Conservation (phyloP, 2,329 filamentous ascomycete genomes). For the Ceratocystis smalleyi region DNA sequence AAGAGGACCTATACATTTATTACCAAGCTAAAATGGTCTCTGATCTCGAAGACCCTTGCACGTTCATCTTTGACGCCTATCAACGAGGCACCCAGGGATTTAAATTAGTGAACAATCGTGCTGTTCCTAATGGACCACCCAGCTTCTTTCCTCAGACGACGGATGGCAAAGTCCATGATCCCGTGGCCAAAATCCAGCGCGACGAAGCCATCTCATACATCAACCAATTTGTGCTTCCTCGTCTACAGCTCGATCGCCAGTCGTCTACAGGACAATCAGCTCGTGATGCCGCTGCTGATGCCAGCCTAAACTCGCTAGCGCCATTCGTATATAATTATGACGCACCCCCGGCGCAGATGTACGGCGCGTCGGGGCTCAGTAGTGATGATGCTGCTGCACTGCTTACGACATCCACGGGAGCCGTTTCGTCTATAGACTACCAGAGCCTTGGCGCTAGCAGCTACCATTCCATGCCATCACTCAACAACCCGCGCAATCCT, state of each 20-base stretch:
- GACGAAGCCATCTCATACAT: slow-evolving; percentile 53
- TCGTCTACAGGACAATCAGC: neutral
- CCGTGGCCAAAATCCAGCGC: slow-evolving; percentile 48
- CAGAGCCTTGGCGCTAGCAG: slow-evolving; percentile 1
- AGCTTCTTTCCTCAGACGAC: slow-evolving; percentile 41
- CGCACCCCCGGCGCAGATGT: neutral
- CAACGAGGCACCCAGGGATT: slow-evolving; percentile 35
- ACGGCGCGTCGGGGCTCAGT: neutral
- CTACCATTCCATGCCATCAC: neutral
- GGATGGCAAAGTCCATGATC: slow-evolving; percentile 37
- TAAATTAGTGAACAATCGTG: slow-evolving; percentile 46
- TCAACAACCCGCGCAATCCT: slow-evolving; percentile 6
- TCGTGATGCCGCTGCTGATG: slow-evolving; percentile 23
- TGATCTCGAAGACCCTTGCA: slow-evolving; percentile 36
- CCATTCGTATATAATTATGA: slow-evolving; percentile 24
- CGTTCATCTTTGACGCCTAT: slow-evolving; percentile 34
- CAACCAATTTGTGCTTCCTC: slow-evolving; percentile 51
- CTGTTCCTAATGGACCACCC: slow-evolving; percentile 47
- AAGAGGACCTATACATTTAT: slow-evolving; percentile 54
- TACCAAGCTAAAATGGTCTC: slow-evolving; percentile 46
- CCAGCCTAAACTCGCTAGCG: slow-evolving; percentile 38
- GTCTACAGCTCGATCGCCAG: slow-evolving; percentile 18
- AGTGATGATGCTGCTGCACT: slow-evolving; percentile 1
- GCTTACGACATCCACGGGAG: slow-evolving; percentile 19
- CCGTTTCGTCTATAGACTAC: slow-evolving; percentile 23